These are phyloP conservation scores for Fraxinus sp. DNA, from an alignment of 305 asterid species.

Conservation along the genomic window DNA sequence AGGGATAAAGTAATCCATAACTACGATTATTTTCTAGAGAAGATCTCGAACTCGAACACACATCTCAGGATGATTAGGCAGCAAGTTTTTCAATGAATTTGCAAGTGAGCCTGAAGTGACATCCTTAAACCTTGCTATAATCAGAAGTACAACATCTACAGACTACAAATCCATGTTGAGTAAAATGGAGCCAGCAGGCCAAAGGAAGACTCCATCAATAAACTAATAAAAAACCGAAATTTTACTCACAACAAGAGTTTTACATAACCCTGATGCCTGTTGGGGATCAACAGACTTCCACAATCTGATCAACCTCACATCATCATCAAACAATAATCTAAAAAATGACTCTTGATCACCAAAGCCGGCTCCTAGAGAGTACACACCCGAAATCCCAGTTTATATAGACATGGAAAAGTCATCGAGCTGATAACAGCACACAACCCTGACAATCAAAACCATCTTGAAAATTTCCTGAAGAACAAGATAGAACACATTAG, in stretches of 20 bases:
- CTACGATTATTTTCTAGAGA: background rate
- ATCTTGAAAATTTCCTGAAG: background rate
- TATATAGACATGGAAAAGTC: background rate
- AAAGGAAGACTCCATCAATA: background rate
- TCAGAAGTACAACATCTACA: background rate
- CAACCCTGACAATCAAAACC: background rate
- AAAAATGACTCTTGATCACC: background rate
- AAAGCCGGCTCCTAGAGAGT: background rate
- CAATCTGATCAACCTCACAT: background rate
- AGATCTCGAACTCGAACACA: background rate
- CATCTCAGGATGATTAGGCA: background rate
- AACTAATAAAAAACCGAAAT: background rate
- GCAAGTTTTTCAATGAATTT: background rate
- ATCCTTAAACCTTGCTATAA: background rate
- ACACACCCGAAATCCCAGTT: background rate
- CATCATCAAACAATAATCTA: background rate
- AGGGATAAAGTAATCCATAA: background rate
- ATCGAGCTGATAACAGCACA: background rate
- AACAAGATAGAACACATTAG: background rate
- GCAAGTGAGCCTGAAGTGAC: background rate
- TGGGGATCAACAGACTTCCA: background rate
- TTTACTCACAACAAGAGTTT: background rate
- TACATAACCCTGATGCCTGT: background rate
- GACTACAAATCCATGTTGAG: background rate
- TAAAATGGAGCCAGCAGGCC: background rate